Base-by-base conservation (phyloP, 805 yeast genomes). In the Suhomyces xylopsoci region DNA sequence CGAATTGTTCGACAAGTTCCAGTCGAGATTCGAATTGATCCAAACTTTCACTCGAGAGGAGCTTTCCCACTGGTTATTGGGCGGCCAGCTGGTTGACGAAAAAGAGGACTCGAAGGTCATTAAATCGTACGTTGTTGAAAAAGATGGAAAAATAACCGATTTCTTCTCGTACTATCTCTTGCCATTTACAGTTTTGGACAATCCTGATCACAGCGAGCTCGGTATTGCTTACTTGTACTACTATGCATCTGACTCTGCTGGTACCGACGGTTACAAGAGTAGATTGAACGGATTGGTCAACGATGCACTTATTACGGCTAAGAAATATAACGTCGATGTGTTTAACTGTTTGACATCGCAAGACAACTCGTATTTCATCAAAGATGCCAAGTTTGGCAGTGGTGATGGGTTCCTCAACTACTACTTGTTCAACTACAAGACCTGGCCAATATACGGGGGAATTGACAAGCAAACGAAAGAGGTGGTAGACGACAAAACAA, bases 381-480 rank as follows among this genome's bases (percentile, higher is more conserved):
- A 89, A 24, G 84, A 88, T 40, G 79, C 88, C 70, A 89, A 90
- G 66, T 94, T 94, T 67, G 97, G 97, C 32, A 81, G 83, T 47
- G 99, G 99, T 44, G 98, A 93, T 68, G 99, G 99, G 0, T 81
- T 82, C 64, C 79, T 94, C 64, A 88, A 94, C 70, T 94, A 88
- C 70, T 94, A 94, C 66, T 73, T 94, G 58, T 94, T 94, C 80
- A 94, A 94, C 70, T 94, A 91, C 76, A 85, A 79, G 64, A 85
- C 96, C 4, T 82, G 82, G 70, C 91, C 90, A 3, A 81, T 94
- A 44, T 71, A 76, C 52, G 97, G 97, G 34, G 99, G 99, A 6
- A 70, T 90, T 24, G 83, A 82, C 54, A 69, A 76, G 9, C 74
- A 80, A 45, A 71, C 79, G 2, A 81, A 82, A 47, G 79, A 79